Evolutionary conservation across 2,329 filamentous ascomycete species (phyloP).

Genomic region (Claviceps cyperi): DNA sequence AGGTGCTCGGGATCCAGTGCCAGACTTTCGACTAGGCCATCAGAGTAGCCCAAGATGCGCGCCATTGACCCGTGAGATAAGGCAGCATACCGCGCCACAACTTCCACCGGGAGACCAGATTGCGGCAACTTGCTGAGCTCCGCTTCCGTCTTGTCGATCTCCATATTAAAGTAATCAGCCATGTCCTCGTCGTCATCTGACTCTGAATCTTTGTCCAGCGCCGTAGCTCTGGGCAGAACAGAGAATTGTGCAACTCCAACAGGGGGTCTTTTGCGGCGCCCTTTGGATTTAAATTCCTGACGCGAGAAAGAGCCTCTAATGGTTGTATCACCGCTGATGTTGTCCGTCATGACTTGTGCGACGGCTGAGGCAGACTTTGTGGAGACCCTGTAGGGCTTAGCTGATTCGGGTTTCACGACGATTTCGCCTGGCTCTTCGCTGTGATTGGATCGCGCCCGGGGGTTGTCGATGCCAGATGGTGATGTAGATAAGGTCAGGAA

Average conservation of each 20-base stretch:
- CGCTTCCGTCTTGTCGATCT: conserved; percentile 36
- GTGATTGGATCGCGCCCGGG: conserved; percentile 23
- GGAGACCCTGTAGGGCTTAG: background rate
- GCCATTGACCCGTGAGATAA: conserved; percentile 34
- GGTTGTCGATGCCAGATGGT: conserved; percentile 17
- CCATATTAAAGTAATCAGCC: conserved; percentile 38
- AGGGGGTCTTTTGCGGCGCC: conserved; percentile 14
- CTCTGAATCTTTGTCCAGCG: conserved; percentile 22
- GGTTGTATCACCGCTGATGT: background rate
- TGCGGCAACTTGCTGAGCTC: conserved; percentile 33
- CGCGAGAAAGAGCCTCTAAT: background rate
- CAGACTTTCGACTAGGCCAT: conserved; percentile 29
- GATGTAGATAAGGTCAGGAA: too few species aligned
- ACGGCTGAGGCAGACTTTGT: background rate
- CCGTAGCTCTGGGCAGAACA: conserved; percentile 23
- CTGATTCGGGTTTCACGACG: conserved; percentile 24
- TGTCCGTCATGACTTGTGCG: background rate
- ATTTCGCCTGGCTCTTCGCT: conserved; percentile 35
- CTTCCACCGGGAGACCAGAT: conserved; percentile 23
- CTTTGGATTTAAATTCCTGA: conserved; percentile 5
- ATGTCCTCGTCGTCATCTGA: conserved; percentile 46
- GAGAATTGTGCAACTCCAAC: conserved; percentile 24
- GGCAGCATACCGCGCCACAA: conserved; percentile 31
- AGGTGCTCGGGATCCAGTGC: conserved; percentile 15
- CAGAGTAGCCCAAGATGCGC: conserved; percentile 30